A percentile compares a stretch with the other conserved stretches of the same genome.
These are phyloP conservation scores for Sugiyamaella qingdaonensis DNA, from an alignment of 805 yeast species.

Conservation along the genomic window DNA sequence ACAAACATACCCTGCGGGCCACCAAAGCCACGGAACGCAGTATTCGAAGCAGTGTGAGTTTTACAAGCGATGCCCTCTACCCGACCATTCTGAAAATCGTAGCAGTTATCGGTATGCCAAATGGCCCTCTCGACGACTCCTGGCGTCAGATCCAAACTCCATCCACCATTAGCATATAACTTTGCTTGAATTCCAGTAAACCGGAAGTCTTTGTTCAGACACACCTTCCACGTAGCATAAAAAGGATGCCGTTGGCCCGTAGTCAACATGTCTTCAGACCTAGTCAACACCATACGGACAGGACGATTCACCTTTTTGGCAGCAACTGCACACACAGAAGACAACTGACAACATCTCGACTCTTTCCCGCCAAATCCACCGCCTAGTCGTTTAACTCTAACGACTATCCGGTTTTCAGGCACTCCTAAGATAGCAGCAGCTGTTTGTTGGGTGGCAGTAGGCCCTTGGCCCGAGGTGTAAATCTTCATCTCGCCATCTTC, in stretches of 20 bases:
- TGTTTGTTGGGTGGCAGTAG: constrained; percentile 42
- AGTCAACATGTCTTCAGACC: constrained; percentile 44
- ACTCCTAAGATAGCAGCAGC: constrained; percentile 43
- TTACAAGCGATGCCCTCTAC: constrained; percentile 40
- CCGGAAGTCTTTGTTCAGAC: constrained; percentile 39
- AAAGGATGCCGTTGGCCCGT: constrained; percentile 49
- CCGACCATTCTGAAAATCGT: constrained; percentile 40
- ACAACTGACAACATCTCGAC: constrained; percentile 38
- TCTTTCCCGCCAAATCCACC: constrained; percentile 53
- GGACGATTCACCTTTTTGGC: constrained; percentile 43
- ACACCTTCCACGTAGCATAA: constrained; percentile 40
- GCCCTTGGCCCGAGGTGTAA: constrained; percentile 43
- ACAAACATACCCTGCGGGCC: constrained; percentile 49
- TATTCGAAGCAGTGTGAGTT: constrained; percentile 45
- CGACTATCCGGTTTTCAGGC: constrained; percentile 40
- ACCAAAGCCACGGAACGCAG: constrained; percentile 49
- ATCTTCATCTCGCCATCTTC: constrained; percentile 46
- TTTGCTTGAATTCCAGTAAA: constrained; percentile 39
- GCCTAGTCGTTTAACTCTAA: constrained; percentile 42
- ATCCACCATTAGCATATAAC: constrained; percentile 45
- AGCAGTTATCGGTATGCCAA: constrained; percentile 42
- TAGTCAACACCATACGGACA: constrained; percentile 38
- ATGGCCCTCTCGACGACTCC: constrained; percentile 49
- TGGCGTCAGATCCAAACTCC: constrained; percentile 46
- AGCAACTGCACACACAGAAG: constrained; percentile 40